phyloP scores from a whole-genome alignment of 169 alveolate genomes.

The Eimeria tenella region DNA sequence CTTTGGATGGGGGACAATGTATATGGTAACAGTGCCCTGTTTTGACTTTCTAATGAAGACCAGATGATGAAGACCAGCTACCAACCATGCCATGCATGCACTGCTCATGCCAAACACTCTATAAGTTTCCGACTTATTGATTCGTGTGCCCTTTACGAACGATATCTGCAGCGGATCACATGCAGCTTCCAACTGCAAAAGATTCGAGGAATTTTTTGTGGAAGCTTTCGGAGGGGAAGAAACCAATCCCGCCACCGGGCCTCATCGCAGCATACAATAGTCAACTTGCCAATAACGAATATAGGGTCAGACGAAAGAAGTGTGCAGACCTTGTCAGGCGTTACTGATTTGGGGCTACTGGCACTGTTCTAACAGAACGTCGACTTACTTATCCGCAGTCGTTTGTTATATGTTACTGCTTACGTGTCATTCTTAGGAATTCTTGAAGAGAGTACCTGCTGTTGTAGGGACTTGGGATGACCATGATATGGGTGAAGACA shows the following conservation, averaged over 20 bases:
- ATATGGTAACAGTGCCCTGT: slow-evolving; percentile 34
- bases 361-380: background rate
- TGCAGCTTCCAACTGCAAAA: slow-evolving; percentile 69
- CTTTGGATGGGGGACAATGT: slow-evolving; percentile 78
- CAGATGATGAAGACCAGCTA: background rate
- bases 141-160: background rate
- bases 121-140: too few relatives aligned
- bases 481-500: slow-evolving; percentile 79
- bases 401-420: background rate
- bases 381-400: background rate
- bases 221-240: slow-evolving; percentile 72
- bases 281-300: slow-evolving; percentile 51
- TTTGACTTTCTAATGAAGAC: background rate
- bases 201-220: slow-evolving; percentile 58
- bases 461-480: slow-evolving; percentile 76
- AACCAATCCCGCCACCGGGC: slow-evolving; percentile 59
- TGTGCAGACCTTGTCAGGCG: background rate
- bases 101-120: background rate
- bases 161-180: slow-evolving; percentile 61
- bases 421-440: slow-evolving; percentile 24
- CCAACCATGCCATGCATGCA: background rate
- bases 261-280: slow-evolving; percentile 70
- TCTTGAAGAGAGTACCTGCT: slow-evolving; percentile 31
- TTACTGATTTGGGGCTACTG: too few relatives aligned
- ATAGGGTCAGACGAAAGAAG: slow-evolving; percentile 20